Evolutionary conservation across 257 asterid species (phyloP).

Genomic region (Osmanthus fragrans): DNA sequence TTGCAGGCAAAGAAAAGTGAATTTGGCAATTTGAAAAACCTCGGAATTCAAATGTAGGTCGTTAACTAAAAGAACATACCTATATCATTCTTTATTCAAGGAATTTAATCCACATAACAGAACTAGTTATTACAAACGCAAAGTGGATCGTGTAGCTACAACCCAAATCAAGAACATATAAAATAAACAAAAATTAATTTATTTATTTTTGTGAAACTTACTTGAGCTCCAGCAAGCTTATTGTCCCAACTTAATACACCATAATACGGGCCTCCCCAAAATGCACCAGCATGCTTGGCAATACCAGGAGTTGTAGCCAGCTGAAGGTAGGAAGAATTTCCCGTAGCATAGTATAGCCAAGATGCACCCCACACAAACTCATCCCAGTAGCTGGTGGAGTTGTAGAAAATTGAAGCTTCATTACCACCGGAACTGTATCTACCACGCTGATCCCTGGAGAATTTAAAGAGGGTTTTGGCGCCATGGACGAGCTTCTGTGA

Average conservation of each 20-base stretch:
- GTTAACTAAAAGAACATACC: not conserved
- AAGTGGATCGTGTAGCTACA: constrained; percentile 5
- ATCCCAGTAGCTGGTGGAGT: constrained; percentile 84
- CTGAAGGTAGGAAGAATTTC: constrained; percentile 76
- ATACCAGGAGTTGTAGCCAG: constrained; percentile 80
- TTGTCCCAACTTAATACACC: constrained; percentile 97
- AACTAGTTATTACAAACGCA: not conserved
- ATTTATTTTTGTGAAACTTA: constrained; percentile 28
- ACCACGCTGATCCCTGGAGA: constrained; percentile 85
- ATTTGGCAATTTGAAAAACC: constrained; percentile 3
- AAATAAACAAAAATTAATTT: not conserved
- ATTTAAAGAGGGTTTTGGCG: constrained; percentile 80
- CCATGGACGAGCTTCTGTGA: constrained; percentile 95
- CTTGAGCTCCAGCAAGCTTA: constrained; percentile 96
- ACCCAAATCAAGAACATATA: not conserved
- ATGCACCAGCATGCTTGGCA: constrained; percentile 93
- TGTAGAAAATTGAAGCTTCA: constrained; percentile 71
- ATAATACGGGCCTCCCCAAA: constrained; percentile 86
- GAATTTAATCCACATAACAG: constrained; percentile 3
- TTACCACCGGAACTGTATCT: constrained; percentile 68
- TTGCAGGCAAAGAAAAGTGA: not conserved
- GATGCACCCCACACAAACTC: constrained; percentile 94
- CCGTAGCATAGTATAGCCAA: constrained; percentile 96
- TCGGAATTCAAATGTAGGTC: not conserved
- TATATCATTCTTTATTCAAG: not conserved